Evolutionary conservation across 345 rosid genomes (phyloP), one percentile per base, ranked within the genome.

Genomic region (Salix dunnii): DNA sequence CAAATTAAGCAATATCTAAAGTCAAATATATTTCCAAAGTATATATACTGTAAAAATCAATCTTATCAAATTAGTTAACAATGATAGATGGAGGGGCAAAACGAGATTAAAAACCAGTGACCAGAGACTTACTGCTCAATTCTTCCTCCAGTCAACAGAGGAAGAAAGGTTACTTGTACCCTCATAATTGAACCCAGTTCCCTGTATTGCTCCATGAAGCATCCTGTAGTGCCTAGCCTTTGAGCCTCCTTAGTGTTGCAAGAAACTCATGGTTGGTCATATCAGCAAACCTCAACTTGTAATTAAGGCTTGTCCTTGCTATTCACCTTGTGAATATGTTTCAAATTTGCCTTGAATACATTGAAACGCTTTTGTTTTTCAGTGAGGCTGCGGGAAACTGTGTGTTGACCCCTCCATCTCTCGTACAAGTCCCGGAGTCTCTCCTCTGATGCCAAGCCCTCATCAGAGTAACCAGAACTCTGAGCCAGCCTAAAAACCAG

Each of bases 181-280:
- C 49, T 63, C 81, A 64, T 82, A 79, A 36, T 27, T 30, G 63
- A 80, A 85, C 1, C 65, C 61, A 2, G 81, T 82, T 31, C 25
- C 49, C 11, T 48, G 67, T 25, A 76, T 70, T 3, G 83, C 70
- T 1, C 86, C 87, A 27, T 21, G 76, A 30, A 85, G 72, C 87
- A 76, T 67, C 69, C 83, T 71, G 64, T 60, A 67, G 76, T 80
- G 87, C 67, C 85, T 72, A 36, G 82, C 76, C 84, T 87, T 85
- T 4, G 86, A 85, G 75, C 79, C 77, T 42, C 77, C 74, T 48
- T 67, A 64, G 21, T 46, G 61, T 61, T 81, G 25, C 61, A 61
- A 42, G 80, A 87, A 87, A 82, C 82, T 85, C 87, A 71, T 78
- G 66, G 78, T 82, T 82, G 30, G 87, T 87, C 85, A 84, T 82